phyloP scores from a whole-genome alignment of 345 rosid genomes.

The Limnanthes douglasii region DNA sequence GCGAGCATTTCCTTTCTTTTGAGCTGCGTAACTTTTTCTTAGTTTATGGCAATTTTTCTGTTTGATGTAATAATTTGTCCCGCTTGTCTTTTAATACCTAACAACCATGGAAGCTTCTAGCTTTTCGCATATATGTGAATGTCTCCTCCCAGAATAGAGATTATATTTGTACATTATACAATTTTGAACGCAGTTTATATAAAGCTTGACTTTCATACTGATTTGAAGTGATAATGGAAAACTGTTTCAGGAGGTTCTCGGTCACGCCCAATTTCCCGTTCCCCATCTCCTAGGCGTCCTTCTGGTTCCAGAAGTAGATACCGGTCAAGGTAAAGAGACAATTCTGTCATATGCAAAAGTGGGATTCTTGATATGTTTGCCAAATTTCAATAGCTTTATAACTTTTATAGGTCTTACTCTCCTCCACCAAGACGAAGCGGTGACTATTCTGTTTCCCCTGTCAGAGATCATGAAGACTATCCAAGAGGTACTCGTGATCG shows the following conservation, averaged over 20 bases:
- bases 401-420: constrained; percentile 67
- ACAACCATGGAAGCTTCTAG: neutral
- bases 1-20: too few relatives aligned
- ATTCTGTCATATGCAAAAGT: neutral
- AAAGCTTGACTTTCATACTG: too few relatives aligned
- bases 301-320: constrained; percentile 60
- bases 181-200: too few relatives aligned
- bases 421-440: constrained; percentile 53
- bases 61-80: too few relatives aligned
- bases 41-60: too few relatives aligned
- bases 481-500: constrained; percentile 60
- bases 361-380: neutral
- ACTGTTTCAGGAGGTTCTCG: constrained; percentile 70
- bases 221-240: too few relatives aligned
- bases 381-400: constrained; percentile 2
- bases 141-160: too few relatives aligned
- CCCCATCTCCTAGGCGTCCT: constrained; percentile 65
- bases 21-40: too few relatives aligned
- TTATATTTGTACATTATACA: too few relatives aligned
- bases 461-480: constrained; percentile 47
- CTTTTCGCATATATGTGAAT: neutral
- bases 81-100: neutral
- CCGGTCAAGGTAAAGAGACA: constrained; percentile 88
- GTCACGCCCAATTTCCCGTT: constrained; percentile 64
- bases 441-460: constrained; percentile 59